A percentile compares a stretch with the other conserved stretches of the same genome.
Conservation (phyloP, 1,284 basidiomycete genomes). For the Chiua sp. region DNA sequence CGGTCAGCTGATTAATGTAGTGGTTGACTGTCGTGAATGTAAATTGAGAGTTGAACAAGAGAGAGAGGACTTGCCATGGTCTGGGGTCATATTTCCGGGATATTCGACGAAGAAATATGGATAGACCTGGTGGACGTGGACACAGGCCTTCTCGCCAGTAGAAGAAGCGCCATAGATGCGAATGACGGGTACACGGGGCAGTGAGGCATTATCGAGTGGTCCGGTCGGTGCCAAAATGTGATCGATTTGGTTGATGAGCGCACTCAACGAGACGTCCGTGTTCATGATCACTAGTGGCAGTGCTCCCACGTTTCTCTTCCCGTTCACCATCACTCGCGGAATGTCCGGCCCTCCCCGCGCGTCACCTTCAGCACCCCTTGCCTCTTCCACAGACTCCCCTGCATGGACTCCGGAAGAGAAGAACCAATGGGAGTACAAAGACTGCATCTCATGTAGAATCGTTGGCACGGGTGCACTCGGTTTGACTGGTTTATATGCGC, state of each 20-base stretch:
- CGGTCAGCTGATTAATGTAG: conserved; percentile 69
- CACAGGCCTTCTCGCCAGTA: conserved; percentile 78
- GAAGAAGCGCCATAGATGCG: conserved; percentile 90
- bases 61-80: conserved; percentile 42
- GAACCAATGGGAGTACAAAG: conserved; percentile 35
- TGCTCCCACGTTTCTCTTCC: no score
- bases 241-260: conserved; percentile 73
- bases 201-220: conserved; percentile 63
- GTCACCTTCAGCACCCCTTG: conserved; percentile 1
- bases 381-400: not conserved
- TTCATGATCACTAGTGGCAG: conserved; percentile 14
- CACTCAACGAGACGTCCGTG: conserved; percentile 44
- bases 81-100: conserved; percentile 57
- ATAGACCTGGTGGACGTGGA: conserved; percentile 91
- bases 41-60: conserved; percentile 2
- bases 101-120: conserved; percentile 84
- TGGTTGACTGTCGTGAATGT: conserved; percentile 56
- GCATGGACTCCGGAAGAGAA: conserved; percentile 6
- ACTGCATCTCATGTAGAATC: conserved; percentile 57
- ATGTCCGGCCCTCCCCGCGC: conserved; percentile 25
- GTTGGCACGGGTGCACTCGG: conserved; percentile 55
- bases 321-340: no score
- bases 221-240: conserved; percentile 61
- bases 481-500: conserved; percentile 54
- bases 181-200: conserved; percentile 77